These are phyloP conservation scores for Thielaviopsis musarum DNA, from an alignment of 2,329 filamentous ascomycete genomes.

Conservation along the genomic window DNA sequence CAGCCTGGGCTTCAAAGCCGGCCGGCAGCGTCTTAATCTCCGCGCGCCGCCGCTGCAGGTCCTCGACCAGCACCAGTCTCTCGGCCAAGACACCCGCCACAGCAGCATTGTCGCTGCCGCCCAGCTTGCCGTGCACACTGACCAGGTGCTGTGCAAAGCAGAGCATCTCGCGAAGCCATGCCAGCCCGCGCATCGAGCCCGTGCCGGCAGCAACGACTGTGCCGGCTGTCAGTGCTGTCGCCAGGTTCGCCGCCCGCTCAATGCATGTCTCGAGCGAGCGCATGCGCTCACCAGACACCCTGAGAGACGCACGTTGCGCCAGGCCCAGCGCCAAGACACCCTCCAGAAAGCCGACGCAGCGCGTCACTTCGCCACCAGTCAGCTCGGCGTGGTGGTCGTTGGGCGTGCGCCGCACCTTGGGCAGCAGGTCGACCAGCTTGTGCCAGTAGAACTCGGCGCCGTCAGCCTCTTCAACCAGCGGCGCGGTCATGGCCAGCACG, in stretches of 20 bases:
- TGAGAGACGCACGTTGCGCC: conserved; percentile 35
- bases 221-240: not conserved
- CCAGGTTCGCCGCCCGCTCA: conserved; percentile 1
- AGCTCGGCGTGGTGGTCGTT: conserved; percentile 72
- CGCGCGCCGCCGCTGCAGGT: conserved; percentile 25
- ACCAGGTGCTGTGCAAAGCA: conserved; percentile 44
- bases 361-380: conserved; percentile 58
- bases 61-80: conserved; percentile 33
- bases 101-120: conserved; percentile 29
- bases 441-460: conserved; percentile 37
- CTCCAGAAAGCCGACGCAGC: conserved; percentile 75
- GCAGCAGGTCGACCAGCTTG: conserved; percentile 57
- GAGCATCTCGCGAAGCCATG: conserved; percentile 57
- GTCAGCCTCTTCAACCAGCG: conserved; percentile 20
- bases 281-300: conserved; percentile 13
- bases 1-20: conserved; percentile 28
- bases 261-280: not conserved
- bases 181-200: conserved; percentile 13
- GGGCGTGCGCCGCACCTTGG: conserved; percentile 46
- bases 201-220: not conserved
- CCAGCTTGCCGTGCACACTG: conserved; percentile 49
- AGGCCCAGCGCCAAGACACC: conserved; percentile 56
- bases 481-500: conserved; percentile 44
- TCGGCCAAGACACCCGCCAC: conserved; percentile 29
- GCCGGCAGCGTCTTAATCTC: conserved; percentile 32